Percentiles rank a stretch among this genome's conserved stretches.
Conservation (phyloP, 192 early-diverging fungal genomes). For the Coemansia sp. region DNA sequence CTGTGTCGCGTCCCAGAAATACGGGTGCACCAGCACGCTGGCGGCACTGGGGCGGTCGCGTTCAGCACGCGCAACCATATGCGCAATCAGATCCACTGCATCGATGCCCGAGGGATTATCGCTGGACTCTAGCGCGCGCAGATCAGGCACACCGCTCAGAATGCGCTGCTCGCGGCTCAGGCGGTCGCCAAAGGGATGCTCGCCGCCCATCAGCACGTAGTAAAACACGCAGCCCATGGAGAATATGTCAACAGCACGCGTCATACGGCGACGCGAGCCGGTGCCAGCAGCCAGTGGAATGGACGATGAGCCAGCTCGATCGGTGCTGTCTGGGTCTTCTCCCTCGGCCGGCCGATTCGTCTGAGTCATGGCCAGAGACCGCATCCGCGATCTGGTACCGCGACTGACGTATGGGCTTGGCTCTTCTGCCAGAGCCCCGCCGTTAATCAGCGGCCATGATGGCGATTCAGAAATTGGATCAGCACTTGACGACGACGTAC, state of each 20-base stretch:
- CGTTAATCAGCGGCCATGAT: constrained; percentile 29
- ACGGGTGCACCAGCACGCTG: constrained; percentile 84
- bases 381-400: constrained; percentile 43
- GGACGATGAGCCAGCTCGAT: constrained; percentile 13
- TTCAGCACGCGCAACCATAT: constrained; percentile 82
- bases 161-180: constrained; percentile 91
- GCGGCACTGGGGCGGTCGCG: constrained; percentile 78
- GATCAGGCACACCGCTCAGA: constrained; percentile 67
- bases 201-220: constrained; percentile 84
- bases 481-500: not conserved
- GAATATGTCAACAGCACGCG: constrained; percentile 92
- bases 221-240: constrained; percentile 95
- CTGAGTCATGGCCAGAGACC: constrained; percentile 23
- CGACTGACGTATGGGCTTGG: constrained; percentile 50
- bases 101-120: constrained; percentile 70
- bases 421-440: constrained; percentile 17
- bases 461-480: constrained; percentile 10
- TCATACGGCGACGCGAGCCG: constrained; percentile 59
- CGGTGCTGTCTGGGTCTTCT: constrained; percentile 38
- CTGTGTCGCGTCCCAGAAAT: constrained; percentile 88
- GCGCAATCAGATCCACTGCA: constrained; percentile 85
- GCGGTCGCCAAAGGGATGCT: constrained; percentile 94
- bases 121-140: constrained; percentile 69
- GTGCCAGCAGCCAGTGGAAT: not conserved
- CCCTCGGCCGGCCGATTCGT: constrained; percentile 6